Evolutionary conservation across 768 basidiomycete species (phyloP), one percentile per base, ranked within the genome.

Genomic region (Amanita jacksonii): DNA sequence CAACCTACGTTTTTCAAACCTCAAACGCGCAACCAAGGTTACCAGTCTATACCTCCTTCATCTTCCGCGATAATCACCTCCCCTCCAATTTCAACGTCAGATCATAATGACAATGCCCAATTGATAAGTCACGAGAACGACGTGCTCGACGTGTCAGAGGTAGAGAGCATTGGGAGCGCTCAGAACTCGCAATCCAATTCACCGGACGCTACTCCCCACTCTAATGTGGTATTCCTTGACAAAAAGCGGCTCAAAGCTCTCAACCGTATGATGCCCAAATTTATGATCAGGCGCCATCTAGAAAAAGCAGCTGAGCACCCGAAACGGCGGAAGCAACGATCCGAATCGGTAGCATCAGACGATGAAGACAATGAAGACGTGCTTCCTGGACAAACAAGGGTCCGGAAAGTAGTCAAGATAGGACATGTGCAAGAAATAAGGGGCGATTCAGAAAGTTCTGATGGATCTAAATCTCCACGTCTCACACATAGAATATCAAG

Each of bases 371-470:
- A 53, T 9, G 63, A 56, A 9, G 68, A 68, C 5, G 50, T 76
- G 20, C 65, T 64, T 15, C 78, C 79, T 0, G 78, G 81, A 3
- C 66, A 74, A 50, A 70, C 75, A 18, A 65, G 70, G 18, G 58
- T 62, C 38, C 65, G 70, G 35, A 61, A 57, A 34, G 54, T 63
- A 22, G 47, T 49, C 16, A 57, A 58, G 20, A 56, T 63, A 5
- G 61, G 51, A 40, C 57, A 63, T 41, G 32, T 54, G 16, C 51
- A 53, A 28, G 69, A 73, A 5, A 67, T 84, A 41, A 73, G 62
- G 49, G 82, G 81, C 5, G 83, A 84, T 50, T 58, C 77, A 1
- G 81, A 84, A 54, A 81, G 78, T 58, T 72, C 72, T 18, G 72
- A 74, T 25, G 54, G 61, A n/a, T n/a, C n/a, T n/a, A n/a, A n/a